Evolutionary conservation across 1,139 yeast genomes (phyloP).

Genomic region (Candida buenavistaensis): DNA sequence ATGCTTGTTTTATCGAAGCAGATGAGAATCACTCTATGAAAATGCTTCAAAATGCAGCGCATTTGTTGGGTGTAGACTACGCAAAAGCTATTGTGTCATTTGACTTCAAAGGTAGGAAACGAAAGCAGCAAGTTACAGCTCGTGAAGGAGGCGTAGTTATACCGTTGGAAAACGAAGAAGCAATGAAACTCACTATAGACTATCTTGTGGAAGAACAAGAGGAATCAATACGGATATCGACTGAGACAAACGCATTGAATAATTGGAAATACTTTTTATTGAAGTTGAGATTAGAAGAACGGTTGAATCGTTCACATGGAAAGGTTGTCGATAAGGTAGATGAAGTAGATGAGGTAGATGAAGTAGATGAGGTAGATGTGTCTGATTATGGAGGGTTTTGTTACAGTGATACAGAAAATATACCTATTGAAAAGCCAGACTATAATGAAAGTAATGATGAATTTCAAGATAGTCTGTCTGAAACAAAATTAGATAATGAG

Average conservation of each 20-base stretch:
- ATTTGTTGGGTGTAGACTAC: constrained; percentile 66
- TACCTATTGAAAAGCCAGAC: not conserved
- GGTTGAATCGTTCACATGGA: constrained; percentile 71
- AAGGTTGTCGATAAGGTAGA: constrained; percentile 27
- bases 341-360: constrained; percentile 5
- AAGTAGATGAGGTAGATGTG: constrained; percentile 9
- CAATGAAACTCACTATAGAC: constrained; percentile 57
- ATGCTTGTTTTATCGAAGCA: constrained; percentile 59
- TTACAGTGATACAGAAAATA: constrained; percentile 10
- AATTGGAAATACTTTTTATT: constrained; percentile 75
- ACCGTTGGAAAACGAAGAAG: constrained; percentile 63
- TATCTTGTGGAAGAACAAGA: constrained; percentile 57
- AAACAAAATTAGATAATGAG: constrained; percentile 3
- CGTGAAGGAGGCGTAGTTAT: constrained; percentile 76
- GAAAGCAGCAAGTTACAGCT: constrained; percentile 51
- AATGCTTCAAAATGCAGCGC: constrained; percentile 68
- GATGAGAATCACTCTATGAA: constrained; percentile 34
- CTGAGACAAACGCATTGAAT: constrained; percentile 54
- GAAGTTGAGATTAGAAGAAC: constrained; percentile 68
- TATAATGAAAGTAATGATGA: constrained; percentile 6
- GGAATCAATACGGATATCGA: constrained; percentile 45
- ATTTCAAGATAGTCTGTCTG: constrained; percentile 5
- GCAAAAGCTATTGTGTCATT: constrained; percentile 89
- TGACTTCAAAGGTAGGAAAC: constrained; percentile 52
- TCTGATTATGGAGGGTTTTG: constrained; percentile 14